phyloP scores from a whole-genome alignment of 371 early-diverging fungal genomes.

The Mucor velutinosus region DNA sequence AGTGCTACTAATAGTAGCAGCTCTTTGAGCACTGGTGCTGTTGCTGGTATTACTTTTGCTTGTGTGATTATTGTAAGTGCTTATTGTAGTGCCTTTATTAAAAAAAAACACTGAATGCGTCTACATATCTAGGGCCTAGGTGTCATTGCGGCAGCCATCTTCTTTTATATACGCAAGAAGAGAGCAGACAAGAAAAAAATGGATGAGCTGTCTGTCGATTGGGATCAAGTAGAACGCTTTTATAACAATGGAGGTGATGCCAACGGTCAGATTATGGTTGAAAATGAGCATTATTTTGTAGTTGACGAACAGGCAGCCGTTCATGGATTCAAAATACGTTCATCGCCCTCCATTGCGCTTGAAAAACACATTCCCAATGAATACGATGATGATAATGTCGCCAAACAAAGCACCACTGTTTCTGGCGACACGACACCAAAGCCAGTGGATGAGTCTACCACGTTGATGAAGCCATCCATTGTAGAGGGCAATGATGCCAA shows the following conservation, averaged over 20 bases:
- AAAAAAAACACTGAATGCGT: not conserved
- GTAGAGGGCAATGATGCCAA: not conserved
- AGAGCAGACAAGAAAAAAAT: not conserved
- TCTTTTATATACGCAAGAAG: conserved; percentile 2
- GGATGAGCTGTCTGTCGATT: conserved; percentile 9
- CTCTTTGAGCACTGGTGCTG: not conserved
- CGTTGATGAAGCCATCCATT: not conserved
- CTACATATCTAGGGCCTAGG: not conserved
- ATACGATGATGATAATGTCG: not conserved
- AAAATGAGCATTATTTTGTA: not conserved
- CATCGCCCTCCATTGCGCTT: not conserved
- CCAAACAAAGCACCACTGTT: not conserved
- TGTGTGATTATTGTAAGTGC: not conserved
- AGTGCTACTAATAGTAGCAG: not conserved
- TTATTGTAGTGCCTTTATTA: not conserved
- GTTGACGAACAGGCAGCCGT: not conserved
- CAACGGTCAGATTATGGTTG: not conserved
- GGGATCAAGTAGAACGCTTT: conserved; percentile 6
- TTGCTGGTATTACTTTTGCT: conserved; percentile 6
- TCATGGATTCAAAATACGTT: not conserved
- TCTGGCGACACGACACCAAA: too few species aligned
- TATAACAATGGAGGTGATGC: not conserved
- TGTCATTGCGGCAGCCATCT: not conserved
- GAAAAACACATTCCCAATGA: not conserved
- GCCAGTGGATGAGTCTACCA: not conserved